A percentile compares a stretch with the other conserved stretches of the same genome.
Evolutionary conservation across 2,329 filamentous ascomycete species (phyloP).

Genomic region (Xylariaceae sp.): DNA sequence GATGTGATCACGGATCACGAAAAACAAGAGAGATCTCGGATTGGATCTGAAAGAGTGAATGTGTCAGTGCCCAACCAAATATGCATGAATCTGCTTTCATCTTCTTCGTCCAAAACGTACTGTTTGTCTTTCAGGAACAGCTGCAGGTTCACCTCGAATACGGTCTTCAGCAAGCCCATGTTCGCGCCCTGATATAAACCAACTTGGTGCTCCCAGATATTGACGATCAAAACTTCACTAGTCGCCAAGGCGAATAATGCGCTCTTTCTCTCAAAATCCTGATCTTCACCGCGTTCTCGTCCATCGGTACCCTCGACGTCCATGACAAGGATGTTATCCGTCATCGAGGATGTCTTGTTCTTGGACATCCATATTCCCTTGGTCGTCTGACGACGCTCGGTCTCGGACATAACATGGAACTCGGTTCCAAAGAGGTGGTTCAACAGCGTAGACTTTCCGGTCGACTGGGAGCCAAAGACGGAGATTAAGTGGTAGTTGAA

Average conservation of each 20-base stretch:
- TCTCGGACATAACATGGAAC: conserved; percentile 97
- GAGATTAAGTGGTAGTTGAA: conserved; percentile 99
- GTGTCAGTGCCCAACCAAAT: conserved; percentile 13
- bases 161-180: conserved; percentile 97
- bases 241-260: conserved; percentile 95
- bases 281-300: conserved; percentile 91
- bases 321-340: conserved; percentile 98
- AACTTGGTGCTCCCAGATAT: conserved; percentile 99
- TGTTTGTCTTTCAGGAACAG: conserved; percentile 93
- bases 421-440: conserved; percentile 94
- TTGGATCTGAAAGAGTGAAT: conserved; percentile 56
- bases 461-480: conserved; percentile 97
- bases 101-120: conserved; percentile 46
- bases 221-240: conserved; percentile 95
- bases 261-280: conserved; percentile 98
- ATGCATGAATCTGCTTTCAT: background rate
- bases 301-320: conserved; percentile 98
- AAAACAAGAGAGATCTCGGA: conserved; percentile 89
- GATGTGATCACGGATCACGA: conserved; percentile 96
- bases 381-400: conserved; percentile 89
- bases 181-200: conserved; percentile 97
- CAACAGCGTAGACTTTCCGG: conserved; percentile 93
- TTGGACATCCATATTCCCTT: conserved; percentile 99
- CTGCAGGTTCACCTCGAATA: conserved; percentile 97
- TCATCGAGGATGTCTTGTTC: conserved; percentile 80